phyloP scores from a whole-genome alignment of 108 stramenopile genomes.

The Cyclotella baltica region DNA sequence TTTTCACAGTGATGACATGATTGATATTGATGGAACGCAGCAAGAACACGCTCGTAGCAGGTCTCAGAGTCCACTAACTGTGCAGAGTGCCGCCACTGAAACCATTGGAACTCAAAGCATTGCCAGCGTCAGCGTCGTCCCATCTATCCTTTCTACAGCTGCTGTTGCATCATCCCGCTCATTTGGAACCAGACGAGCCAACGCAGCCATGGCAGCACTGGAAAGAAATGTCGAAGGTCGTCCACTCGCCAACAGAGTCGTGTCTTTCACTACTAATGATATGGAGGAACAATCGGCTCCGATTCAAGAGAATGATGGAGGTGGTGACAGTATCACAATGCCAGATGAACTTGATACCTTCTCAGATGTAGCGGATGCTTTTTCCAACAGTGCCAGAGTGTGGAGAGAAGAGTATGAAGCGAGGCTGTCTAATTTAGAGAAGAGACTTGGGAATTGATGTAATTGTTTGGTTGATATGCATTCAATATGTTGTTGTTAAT shows the following conservation, averaged over 20 bases:
- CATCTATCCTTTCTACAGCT: slow-evolving; percentile 54
- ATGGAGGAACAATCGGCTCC: slow-evolving; percentile 31
- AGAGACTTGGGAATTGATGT: slow-evolving; percentile 44
- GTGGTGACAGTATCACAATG: slow-evolving; percentile 59
- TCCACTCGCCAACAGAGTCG: slow-evolving; percentile 54
- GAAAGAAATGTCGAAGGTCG: slow-evolving; percentile 43
- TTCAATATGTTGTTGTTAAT: not conserved
- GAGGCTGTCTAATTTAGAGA: slow-evolving; percentile 58
- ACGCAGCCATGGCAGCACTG: slow-evolving; percentile 39
- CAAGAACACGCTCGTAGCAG: slow-evolving; percentile 37
- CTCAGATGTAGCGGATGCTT: slow-evolving; percentile 58
- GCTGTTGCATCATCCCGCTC: slow-evolving; percentile 52
- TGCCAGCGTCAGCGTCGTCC: slow-evolving; percentile 50
- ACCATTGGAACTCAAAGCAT: slow-evolving; percentile 51
- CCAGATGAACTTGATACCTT: slow-evolving; percentile 62
- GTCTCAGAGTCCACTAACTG: slow-evolving; percentile 56
- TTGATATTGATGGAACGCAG: slow-evolving; percentile 18
- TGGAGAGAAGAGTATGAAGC: slow-evolving; percentile 66
- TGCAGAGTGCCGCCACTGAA: slow-evolving; percentile 48
- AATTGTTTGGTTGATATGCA: not conserved
- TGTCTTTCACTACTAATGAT: slow-evolving; percentile 51
- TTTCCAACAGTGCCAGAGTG: slow-evolving; percentile 47
- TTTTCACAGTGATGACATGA: slow-evolving; percentile 32
- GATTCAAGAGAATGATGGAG: slow-evolving; percentile 43
- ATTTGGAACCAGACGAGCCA: slow-evolving; percentile 43